A percentile compares a stretch with the other conserved stretches of the same genome.
Evolutionary conservation across 75 land plant genomes (phyloP).

Genomic region (Sequoiadendron giganteum): DNA sequence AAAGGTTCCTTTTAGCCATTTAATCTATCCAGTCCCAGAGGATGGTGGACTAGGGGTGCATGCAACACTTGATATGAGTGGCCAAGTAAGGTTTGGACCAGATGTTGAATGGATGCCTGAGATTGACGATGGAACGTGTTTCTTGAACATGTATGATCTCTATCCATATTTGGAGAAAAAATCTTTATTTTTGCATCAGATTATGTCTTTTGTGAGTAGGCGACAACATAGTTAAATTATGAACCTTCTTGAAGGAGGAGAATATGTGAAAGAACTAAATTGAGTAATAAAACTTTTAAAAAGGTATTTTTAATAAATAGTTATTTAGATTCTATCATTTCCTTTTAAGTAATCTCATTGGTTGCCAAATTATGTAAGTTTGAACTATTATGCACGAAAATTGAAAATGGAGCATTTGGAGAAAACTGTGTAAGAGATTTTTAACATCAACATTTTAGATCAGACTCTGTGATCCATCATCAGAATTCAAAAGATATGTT

Average conservation of each 20-base stretch:
- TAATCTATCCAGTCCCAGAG: slow-evolving; percentile 95
- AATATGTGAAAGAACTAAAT: not conserved
- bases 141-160: slow-evolving; percentile 45
- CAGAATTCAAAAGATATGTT: too few species aligned
- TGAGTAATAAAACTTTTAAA: not conserved
- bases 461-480: too few species aligned
- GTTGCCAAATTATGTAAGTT: not conserved
- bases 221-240: not conserved
- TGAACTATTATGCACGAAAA: not conserved
- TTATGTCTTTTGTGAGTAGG: not conserved
- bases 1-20: slow-evolving; percentile 63
- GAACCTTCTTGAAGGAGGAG: not conserved
- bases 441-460: too few species aligned
- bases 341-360: not conserved
- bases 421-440: too few species aligned
- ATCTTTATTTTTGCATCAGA: not conserved
- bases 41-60: slow-evolving; percentile 97
- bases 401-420: too few species aligned
- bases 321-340: not conserved
- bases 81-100: slow-evolving; percentile 87
- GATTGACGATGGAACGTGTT: slow-evolving; percentile 45
- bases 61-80: slow-evolving; percentile 88
- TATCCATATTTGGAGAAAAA: not conserved
- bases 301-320: not conserved
- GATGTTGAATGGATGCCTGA: slow-evolving; percentile 94